Conservation (phyloP, 495 filamentous ascomycete species). For the Hypoxylon crocopeplum region DNA sequence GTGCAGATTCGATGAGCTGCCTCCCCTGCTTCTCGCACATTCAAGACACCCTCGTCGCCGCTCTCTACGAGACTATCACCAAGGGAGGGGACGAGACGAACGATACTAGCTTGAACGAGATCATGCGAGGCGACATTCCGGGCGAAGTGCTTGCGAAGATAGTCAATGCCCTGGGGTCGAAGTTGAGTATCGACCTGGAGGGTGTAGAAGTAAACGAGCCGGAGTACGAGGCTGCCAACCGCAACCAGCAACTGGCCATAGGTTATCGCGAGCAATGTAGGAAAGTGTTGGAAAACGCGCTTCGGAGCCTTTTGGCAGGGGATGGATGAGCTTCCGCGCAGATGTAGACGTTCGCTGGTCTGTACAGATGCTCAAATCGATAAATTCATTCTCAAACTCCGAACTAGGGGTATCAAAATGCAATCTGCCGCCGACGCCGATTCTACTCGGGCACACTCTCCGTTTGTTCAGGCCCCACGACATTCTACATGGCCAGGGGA, state of each 20-base stretch:
- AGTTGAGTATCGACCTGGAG: conserved; percentile 42
- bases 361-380: conserved; percentile 14
- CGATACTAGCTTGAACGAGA: conserved; percentile 25
- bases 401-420: conserved; percentile 39
- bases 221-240: conserved; percentile 40
- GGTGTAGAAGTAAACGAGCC: conserved; percentile 42
- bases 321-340: conserved; percentile 9
- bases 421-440: conserved; percentile 34
- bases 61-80: conserved; percentile 38
- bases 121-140: conserved; percentile 35
- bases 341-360: neutral
- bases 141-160: conserved; percentile 25
- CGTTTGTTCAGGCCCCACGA: neutral
- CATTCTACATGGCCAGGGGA: neutral
- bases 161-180: conserved; percentile 33
- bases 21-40: conserved; percentile 48
- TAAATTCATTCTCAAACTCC: conserved; percentile 36
- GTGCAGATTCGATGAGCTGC: conserved; percentile 27
- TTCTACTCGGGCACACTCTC: conserved; percentile 9
- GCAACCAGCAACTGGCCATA: conserved; percentile 51
- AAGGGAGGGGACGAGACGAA: conserved; percentile 13
- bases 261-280: conserved; percentile 50
- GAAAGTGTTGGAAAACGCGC: conserved; percentile 45
- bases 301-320: conserved; percentile 33
- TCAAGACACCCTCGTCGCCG: conserved; percentile 49